Base-by-base conservation (phyloP, 768 basidiomycete species). In the Leccinum longicurvipes region DNA sequence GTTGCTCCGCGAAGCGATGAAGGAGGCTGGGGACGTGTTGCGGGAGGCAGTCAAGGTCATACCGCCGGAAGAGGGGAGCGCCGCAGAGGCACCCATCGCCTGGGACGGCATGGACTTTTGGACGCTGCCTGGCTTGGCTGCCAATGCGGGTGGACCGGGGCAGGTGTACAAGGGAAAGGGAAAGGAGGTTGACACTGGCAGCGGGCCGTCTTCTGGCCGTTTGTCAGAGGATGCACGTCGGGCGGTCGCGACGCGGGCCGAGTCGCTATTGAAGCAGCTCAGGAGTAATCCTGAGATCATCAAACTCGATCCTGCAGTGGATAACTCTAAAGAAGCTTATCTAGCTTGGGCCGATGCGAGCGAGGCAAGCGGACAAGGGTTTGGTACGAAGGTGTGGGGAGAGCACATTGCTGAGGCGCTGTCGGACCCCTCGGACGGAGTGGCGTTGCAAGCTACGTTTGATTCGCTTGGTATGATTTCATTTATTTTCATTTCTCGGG, bases 101-200 rank as follows among this genome's bases (percentile, higher is more conserved):
- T 95, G 92, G 92, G 93, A 95, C 68, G 93, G 92, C 1, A 74
- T 85, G 29, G 92, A 95, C 70, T 81, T 93, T 67, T 94, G 92
- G 87, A 84, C 86, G 76, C 66, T 93, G 55, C 91, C 82, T 9
- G 63, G 63, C 39, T 56, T 60, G 19, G 60, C 65, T 9, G 63
- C 61, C 19, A 21, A 41, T 49, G 51, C 57, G 52, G 60, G 69
- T 57, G 60, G 69, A 63, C 19, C 54, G 31, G 2, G 25, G 19
- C 10, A 29, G 15, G 45, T 41, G 31, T 57, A 52, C 29, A 78
- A 76, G 59, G 69, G 73, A 8, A 65, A 81, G 70, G 69, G 76
- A 36, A 63, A 70, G 67, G 73, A 71, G 60, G 57, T 63, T 60
- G 56, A 70, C 63, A 15, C 14, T 31, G 29, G 10, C 14, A 48